phyloP scores from a whole-genome alignment of 2,329 filamentous ascomycete genomes.

The Zymoseptoria passerinii region DNA sequence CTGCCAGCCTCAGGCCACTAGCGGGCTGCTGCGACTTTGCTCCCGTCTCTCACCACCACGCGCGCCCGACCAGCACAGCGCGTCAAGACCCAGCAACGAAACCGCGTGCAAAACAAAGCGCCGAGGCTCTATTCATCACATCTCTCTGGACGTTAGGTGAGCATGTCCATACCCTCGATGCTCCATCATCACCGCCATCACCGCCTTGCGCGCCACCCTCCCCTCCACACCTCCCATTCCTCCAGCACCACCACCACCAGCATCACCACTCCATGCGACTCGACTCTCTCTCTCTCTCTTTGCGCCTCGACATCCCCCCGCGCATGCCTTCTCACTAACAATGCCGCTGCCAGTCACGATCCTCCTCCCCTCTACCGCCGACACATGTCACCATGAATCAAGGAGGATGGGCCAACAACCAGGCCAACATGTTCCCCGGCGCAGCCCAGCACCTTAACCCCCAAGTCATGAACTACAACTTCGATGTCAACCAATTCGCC shows the following conservation, averaged over 20 bases:
- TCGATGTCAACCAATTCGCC: constrained; percentile 4
- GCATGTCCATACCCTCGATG: neutral
- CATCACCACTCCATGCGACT: neutral
- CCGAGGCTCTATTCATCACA: neutral
- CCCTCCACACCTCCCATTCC: neutral
- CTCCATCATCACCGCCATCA: neutral
- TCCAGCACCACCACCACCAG: neutral
- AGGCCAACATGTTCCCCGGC: constrained; percentile 18
- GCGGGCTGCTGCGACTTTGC: neutral
- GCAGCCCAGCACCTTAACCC: constrained; percentile 8
- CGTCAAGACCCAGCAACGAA: neutral
- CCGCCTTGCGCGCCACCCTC: neutral
- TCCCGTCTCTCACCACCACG: neutral
- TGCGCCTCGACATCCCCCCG: neutral
- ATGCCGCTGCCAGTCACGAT: constrained; percentile 1
- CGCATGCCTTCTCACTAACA: constrained; percentile 1
- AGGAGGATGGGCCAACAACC: constrained; percentile 17
- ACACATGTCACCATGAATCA: constrained; percentile 16
- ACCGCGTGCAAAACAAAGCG: neutral
- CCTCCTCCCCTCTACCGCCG: neutral
- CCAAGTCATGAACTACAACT: constrained; percentile 10
- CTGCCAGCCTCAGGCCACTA: neutral
- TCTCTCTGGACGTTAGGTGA: neutral
- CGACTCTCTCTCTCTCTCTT: neutral
- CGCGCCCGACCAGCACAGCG: neutral